Evolutionary conservation across 768 basidiomycete genomes (phyloP).

Genomic region (Termitomyces sp.): DNA sequence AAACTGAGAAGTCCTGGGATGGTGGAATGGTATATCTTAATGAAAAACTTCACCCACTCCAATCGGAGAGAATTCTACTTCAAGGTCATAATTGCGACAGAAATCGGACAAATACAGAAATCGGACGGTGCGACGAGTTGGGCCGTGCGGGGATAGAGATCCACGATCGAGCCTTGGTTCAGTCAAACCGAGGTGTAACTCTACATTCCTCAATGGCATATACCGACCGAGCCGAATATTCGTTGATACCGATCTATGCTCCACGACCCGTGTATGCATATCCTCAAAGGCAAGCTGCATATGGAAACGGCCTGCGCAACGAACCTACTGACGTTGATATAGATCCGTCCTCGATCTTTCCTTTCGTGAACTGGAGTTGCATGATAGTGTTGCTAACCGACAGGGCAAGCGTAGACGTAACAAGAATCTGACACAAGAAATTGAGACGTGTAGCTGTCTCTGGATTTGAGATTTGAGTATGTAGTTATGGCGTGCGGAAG

Average conservation of each 20-base stretch:
- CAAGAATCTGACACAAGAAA: not conserved
- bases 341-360: not conserved
- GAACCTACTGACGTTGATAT: not conserved
- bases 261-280: not conserved
- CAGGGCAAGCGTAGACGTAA: not conserved
- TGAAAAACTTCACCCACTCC: not conserved
- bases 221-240: not conserved
- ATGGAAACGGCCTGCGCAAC: no score
- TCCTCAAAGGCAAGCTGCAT: not conserved
- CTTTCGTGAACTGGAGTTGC: not conserved
- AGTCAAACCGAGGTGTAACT: no score
- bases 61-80: not conserved
- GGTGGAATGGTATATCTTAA: not conserved
- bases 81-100: not conserved
- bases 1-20: not conserved
- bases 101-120: not conserved
- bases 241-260: not conserved
- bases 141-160: no score
- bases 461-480: not conserved
- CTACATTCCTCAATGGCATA: not conserved
- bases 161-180: not conserved
- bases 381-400: not conserved
- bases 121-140: not conserved
- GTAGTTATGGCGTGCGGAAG: not conserved
- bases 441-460: not conserved